phyloP scores from a whole-genome alignment of 176 grass and related monocot species.

The Metroxylon sagu region DNA sequence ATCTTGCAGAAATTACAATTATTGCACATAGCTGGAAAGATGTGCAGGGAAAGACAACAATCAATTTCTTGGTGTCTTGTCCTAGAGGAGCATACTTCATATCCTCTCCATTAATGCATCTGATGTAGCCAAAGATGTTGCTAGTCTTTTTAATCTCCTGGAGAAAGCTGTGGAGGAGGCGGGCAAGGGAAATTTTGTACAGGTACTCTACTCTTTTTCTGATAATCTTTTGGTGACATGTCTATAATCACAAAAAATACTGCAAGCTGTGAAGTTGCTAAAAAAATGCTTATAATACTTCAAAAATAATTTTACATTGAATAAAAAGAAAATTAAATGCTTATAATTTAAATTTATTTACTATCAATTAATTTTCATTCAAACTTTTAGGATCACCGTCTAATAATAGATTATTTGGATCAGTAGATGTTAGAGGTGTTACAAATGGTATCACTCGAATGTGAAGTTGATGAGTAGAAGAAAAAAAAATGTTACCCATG shows the following conservation, averaged over 20 bases:
- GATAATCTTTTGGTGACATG: no score
- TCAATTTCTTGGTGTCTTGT: slow-evolving; percentile 27
- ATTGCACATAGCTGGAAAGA: slow-evolving; percentile 22
- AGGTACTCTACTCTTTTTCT: slow-evolving; percentile 12
- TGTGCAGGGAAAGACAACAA: slow-evolving; percentile 21
- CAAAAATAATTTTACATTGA: no score
- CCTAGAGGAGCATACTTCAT: slow-evolving; percentile 18
- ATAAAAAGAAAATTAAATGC: no score
- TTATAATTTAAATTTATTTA: no score
- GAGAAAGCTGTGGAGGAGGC: slow-evolving; percentile 19
- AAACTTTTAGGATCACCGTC: no score
- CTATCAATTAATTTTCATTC: no score
- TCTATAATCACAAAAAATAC: slow-evolving; percentile 21
- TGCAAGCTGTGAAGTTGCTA: slow-evolving; percentile 15
- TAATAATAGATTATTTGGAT: no score
- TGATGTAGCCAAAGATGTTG: slow-evolving; percentile 10
- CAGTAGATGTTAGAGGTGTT: no score
- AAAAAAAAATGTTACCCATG: not conserved
- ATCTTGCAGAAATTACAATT: slow-evolving; percentile 19
- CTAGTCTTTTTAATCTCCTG: slow-evolving; percentile 20
- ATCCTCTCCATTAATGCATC: slow-evolving; percentile 20
- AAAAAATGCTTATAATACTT: slow-evolving; percentile 3
- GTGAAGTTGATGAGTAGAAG: slow-evolving; percentile 12
- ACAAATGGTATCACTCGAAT: no score
- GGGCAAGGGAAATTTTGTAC: slow-evolving; percentile 16